Conservation (phyloP, 371 early-diverging fungal genomes). For the Chytridium lagenaria region DNA sequence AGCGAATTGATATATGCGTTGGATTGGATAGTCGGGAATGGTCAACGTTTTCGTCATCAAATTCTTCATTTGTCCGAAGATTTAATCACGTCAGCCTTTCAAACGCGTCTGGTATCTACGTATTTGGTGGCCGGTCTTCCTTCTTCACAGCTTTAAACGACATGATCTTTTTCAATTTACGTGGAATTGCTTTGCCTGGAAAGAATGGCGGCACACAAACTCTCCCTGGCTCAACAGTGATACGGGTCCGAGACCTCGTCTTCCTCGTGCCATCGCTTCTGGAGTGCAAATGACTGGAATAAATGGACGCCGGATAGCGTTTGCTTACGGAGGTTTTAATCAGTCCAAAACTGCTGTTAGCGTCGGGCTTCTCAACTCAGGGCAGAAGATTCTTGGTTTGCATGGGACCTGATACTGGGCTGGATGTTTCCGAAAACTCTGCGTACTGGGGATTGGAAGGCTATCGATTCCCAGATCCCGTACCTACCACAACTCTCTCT, state of each 20-base stretch:
- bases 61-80: neutral
- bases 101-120: neutral
- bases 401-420: conserved; percentile 1
- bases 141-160: neutral
- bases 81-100: neutral
- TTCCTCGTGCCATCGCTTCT: neutral
- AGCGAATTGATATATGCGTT: no score
- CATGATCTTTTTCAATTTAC: neutral
- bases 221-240: no score
- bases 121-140: neutral
- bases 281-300: neutral
- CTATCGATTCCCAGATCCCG: neutral
- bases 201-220: no score
- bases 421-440: neutral
- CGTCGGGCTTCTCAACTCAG: neutral
- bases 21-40: no score
- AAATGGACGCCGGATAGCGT: neutral
- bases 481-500: neutral
- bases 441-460: neutral
- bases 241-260: no score
- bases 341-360: neutral
- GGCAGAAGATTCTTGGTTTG: neutral
- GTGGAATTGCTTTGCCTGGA: no score
- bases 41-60: no score
- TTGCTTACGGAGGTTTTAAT: neutral